Base-by-base conservation (phyloP, 495 filamentous ascomycete genomes). In the Neurospora africana region DNA sequence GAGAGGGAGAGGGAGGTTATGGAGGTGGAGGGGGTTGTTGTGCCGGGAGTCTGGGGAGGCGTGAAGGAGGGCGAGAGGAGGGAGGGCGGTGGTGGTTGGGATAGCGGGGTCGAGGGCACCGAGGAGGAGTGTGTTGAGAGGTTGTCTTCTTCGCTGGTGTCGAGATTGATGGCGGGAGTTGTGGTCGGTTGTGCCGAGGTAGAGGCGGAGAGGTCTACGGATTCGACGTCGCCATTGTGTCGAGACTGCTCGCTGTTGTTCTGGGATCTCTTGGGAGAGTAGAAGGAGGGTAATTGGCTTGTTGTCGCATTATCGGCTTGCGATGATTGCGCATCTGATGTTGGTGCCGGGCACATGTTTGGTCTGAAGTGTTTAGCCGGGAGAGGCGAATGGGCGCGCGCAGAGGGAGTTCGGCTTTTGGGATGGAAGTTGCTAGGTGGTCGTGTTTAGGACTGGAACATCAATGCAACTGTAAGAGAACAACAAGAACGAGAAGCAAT, bases 51-150 rank as follows among this genome's bases (percentile, higher is more conserved):
- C 5, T 88, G 88, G n/a, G 92, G 92, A 7, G 92, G 92, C 27
- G 92, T 94, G 80, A 94, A 93, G 61, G 89, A 88, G 0, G 93
- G 92, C 53, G 89, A 92, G 33, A 95, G 82, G 38, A 93, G 84
- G 9, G 82, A 84, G 5, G 80, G 77, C 2, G 83, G 83, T 8
- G 81, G 82, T 2, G 77, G 77, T 68, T 75, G 78, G 19, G 69
- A 75, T 6, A 78, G 72, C 2, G 72, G 71, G 17, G 70, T 71
- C 30, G 68, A 37, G n/a, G 72, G 53, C 3, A 71, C 35, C 15
- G 74, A 70, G n/a, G 74, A 70, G n/a, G 73, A 77, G 15, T 74
- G 71, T 37, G 74, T 72, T 11, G 73, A 73, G 23, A 67, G 68
- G 65, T 74, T 70, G 68, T 75, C n/a, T n/a, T n/a, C n/a, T n/a